Evolutionary conservation across 148 eudicot species (phyloP).

Genomic region (Vaccinium macrocarpon): DNA sequence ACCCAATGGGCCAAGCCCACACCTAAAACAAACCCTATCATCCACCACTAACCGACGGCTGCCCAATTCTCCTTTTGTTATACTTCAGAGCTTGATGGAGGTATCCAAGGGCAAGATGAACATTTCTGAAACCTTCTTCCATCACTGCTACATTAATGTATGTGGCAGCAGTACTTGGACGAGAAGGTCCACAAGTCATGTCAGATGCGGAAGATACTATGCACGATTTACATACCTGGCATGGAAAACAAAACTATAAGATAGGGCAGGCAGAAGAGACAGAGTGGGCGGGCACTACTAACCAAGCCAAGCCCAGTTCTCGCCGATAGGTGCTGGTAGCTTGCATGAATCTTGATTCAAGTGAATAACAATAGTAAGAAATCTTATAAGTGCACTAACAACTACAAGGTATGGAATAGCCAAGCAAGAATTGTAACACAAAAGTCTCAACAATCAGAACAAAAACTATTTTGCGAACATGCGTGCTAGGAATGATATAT

Average conservation of each 20-base stretch:
- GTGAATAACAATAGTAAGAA: neutral
- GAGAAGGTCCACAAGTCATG: constrained; percentile 84
- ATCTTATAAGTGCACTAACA: neutral
- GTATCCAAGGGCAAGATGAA: constrained; percentile 96
- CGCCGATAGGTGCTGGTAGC: too few species aligned
- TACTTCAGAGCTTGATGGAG: constrained; percentile 98
- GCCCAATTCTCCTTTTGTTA: constrained; percentile 51
- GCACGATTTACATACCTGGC: constrained; percentile 95
- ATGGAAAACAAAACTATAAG: constrained; percentile 12
- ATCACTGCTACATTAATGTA: constrained; percentile 99
- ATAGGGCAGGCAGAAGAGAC: neutral
- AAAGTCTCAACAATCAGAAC: neutral
- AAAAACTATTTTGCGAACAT: neutral
- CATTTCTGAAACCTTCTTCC: constrained; percentile 99
- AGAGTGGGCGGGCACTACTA: too few species aligned
- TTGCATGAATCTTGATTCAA: neutral
- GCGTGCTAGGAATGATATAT: too few species aligned
- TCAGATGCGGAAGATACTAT: constrained; percentile 81
- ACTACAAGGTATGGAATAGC: neutral
- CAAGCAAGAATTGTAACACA: neutral
- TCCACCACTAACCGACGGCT: too few species aligned
- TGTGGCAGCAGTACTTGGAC: constrained; percentile 99
- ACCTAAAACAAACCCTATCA: too few species aligned
- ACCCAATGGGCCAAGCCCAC: too few species aligned
- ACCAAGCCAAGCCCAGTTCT: too few species aligned